These are phyloP conservation scores for Gossypium raimondii DNA, from an alignment of 345 rosid species.

Conservation along the genomic window DNA sequence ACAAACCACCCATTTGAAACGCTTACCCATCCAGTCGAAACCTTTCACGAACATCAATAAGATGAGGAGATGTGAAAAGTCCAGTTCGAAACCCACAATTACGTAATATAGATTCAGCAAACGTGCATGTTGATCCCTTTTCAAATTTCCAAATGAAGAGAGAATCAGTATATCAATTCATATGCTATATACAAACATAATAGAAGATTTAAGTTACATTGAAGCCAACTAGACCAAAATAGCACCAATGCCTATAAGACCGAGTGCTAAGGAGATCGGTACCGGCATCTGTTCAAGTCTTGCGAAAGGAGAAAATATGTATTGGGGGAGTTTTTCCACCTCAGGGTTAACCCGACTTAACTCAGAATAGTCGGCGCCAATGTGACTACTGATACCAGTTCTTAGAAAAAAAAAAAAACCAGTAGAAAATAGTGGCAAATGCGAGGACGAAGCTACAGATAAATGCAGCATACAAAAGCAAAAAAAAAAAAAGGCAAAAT, in stretches of 20 bases:
- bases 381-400: neutral
- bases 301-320: neutral
- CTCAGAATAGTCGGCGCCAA: neutral
- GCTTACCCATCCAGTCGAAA: constrained; percentile 84
- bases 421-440: neutral
- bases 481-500: neutral
- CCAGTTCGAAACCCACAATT: constrained; percentile 83
- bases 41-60: constrained; percentile 86
- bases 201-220: neutral
- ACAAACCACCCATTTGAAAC: constrained; percentile 6
- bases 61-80: constrained; percentile 93
- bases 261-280: neutral
- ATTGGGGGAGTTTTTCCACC: neutral
- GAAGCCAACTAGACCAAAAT: neutral
- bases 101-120: constrained; percentile 78
- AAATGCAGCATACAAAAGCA: neutral
- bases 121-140: constrained; percentile 93
- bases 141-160: constrained; percentile 12
- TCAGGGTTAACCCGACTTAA: neutral
- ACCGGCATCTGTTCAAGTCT: neutral
- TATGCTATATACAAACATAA: neutral
- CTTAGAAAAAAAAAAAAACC: neutral
- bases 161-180: constrained; percentile 12
- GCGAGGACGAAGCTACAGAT: neutral
- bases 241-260: neutral